These are phyloP conservation scores for Jaapia argillacea DNA, from an alignment of 768 basidiomycete species.

Conservation along the genomic window DNA sequence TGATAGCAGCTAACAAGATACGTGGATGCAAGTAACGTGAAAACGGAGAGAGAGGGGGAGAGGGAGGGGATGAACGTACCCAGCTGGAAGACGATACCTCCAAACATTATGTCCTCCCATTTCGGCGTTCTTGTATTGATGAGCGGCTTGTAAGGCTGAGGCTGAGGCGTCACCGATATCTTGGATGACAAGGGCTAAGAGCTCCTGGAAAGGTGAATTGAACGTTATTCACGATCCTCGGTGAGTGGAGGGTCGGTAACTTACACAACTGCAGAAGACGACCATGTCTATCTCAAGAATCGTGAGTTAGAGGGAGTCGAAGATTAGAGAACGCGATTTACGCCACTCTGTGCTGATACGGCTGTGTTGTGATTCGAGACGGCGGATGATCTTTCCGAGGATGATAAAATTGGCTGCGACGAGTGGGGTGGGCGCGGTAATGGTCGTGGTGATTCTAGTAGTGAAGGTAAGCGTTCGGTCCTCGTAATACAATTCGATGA, in stretches of 20 bases:
- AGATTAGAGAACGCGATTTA: conserved; percentile 17
- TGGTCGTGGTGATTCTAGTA: conserved; percentile 37
- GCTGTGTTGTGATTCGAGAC: conserved; percentile 36
- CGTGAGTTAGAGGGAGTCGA: not conserved
- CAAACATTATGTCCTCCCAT: conserved; percentile 35
- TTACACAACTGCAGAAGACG: conserved; percentile 29
- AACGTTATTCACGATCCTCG: no score
- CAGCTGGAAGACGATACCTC: conserved; percentile 53
- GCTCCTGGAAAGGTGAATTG: no score
- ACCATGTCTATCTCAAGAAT: conserved; percentile 25
- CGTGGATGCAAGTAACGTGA: conserved; percentile 15
- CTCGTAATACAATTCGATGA: no score
- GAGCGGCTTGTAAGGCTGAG: not conserved
- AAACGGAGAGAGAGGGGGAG: not conserved
- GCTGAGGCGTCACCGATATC: conserved; percentile 46
- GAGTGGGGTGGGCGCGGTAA: conserved; percentile 47
- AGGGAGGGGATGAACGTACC: conserved; percentile 18
- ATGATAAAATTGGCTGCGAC: conserved; percentile 53
- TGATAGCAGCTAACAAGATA: no score
- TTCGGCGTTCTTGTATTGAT: no score
- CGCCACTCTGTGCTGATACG: conserved; percentile 32
- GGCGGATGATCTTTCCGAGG: conserved; percentile 36
- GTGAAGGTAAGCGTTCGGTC: no score
- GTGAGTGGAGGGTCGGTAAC: no score
- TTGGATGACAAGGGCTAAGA: conserved; percentile 54